A percentile compares a stretch with the other conserved stretches of the same genome.
Evolutionary conservation across 1,284 basidiomycete genomes (phyloP).

Genomic region (Fomitopsis palustris): DNA sequence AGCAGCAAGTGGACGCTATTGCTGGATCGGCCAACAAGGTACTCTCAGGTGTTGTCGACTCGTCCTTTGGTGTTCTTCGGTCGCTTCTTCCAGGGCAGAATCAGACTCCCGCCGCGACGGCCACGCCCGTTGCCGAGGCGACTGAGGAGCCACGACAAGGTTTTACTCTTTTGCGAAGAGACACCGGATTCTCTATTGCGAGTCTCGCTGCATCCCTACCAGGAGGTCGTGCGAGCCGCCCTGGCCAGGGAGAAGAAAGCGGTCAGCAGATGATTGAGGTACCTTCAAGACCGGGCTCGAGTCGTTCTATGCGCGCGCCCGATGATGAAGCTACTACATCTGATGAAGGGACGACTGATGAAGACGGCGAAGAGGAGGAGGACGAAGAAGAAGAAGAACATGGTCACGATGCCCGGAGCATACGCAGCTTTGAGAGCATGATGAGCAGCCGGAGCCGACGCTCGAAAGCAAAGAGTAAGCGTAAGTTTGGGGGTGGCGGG

Average conservation of each 20-base stretch:
- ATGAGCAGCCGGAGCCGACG: constrained; percentile 49
- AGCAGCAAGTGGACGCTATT: constrained; percentile 80
- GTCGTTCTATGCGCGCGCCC: constrained; percentile 35
- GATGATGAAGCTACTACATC: constrained; percentile 27
- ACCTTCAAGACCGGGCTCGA: constrained; percentile 50
- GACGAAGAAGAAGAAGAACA: constrained; percentile 35
- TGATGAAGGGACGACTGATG: constrained; percentile 30
- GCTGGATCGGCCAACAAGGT: constrained; percentile 85
- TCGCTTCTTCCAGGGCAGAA: constrained; percentile 47
- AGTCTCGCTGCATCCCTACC: constrained; percentile 70
- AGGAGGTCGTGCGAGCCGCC: constrained; percentile 26
- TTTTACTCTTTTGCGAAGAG: constrained; percentile 64
- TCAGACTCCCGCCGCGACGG: constrained; percentile 8
- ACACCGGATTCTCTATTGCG: constrained; percentile 79
- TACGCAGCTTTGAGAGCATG: constrained; percentile 82
- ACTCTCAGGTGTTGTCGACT: constrained; percentile 81
- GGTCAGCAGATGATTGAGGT: constrained; percentile 70
- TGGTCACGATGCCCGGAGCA: constrained; percentile 60
- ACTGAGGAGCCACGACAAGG: constrained; percentile 39
- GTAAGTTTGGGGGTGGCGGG: constrained; percentile 18
- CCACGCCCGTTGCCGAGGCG: constrained; percentile 26
- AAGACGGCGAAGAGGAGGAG: constrained; percentile 32
- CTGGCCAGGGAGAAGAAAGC: constrained; percentile 40
- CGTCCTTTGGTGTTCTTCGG: constrained; percentile 76
- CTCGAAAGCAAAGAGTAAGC: constrained; percentile 26